Evolutionary conservation across 2,329 filamentous ascomycete genomes (phyloP), one percentile per base, ranked within the genome.

Genomic region (Ophiostoma angusticollis): DNA sequence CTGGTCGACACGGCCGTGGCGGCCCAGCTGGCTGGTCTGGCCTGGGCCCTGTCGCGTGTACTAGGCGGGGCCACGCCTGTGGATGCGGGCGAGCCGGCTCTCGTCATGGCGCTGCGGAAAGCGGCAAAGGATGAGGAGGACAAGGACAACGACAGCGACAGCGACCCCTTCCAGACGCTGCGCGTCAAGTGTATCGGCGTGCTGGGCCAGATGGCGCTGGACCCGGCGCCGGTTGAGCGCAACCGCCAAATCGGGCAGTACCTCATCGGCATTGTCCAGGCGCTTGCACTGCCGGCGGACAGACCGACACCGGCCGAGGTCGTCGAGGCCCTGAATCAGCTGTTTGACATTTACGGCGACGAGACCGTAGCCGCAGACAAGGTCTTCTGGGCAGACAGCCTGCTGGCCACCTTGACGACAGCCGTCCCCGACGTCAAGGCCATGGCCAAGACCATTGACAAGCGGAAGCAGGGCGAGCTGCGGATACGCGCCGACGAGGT

Each of bases 321-420:
- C 5, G 65, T 81, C 23, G 77, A 81, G 57, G 72, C 74, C 13
- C 58, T 81, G 31, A 74, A 80, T 56, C 74, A 79, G 54, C 45
- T 82, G 14, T 78, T 79, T 47, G 78, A 81, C 48, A 65, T 82
- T 7, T 82, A 81, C 55, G 70, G 67, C 19, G 72, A 81, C 51
- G 73, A 76, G 53, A 63, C 62, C 11, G 64, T 61, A 39, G 59
- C 64, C 9, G 77, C 69, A 51, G 78, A 81, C 52, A 62, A 59
- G 41, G 75, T 81, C 3, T 82, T 80, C 55, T 79, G 76, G 70
- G 65, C 66, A 48, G 65, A 74, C 45, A 64, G 63, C 45, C 74
- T 81, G 50, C 54, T 77, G 40, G 63, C 66, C 47, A 72, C 74
- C 44, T 58, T 82, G 2, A 70, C 77, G 47, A 68, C 65, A 13